Conservation (phyloP, 192 early-diverging fungal genomes). For the Gamsiella multidivaricata region DNA sequence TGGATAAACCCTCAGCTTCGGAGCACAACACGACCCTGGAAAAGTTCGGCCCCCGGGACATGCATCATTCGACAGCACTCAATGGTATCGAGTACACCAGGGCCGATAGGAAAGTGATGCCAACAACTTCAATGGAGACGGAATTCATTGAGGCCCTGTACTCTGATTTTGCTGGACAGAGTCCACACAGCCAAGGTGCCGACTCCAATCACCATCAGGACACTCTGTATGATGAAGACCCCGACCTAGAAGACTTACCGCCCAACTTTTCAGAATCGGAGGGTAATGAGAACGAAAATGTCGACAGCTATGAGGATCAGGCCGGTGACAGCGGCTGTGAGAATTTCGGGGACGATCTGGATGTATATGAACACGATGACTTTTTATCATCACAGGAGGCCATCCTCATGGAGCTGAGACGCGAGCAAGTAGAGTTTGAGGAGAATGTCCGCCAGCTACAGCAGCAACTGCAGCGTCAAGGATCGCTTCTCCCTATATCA, state of each 20-base stretch:
- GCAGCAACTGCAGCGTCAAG: constrained; percentile 35
- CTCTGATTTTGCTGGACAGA: constrained; percentile 9
- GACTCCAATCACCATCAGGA: background rate
- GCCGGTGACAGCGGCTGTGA: constrained; percentile 31
- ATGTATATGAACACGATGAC: constrained; percentile 39
- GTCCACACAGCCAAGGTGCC: background rate
- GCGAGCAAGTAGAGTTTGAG: constrained; percentile 52
- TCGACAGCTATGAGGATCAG: constrained; percentile 21
- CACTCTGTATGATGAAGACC: background rate
- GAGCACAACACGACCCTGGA: background rate
- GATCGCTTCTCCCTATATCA: constrained; percentile 22
- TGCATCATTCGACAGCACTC: background rate
- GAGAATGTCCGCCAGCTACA: constrained; percentile 48
- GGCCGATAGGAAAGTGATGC: background rate
- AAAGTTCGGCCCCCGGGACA: no score
- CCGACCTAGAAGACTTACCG: background rate
- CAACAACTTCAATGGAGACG: constrained; percentile 46
- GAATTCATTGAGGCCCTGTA: constrained; percentile 48
- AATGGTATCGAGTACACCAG: background rate
- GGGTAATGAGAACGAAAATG: constrained; percentile 23
- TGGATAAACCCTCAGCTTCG: no score
- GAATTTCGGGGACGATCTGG: constrained; percentile 32
- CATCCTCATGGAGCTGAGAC: constrained; percentile 46
- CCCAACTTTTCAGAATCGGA: constrained; percentile 29
- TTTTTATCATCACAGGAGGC: constrained; percentile 39